phyloP scores from a whole-genome alignment of 2,329 filamentous ascomycete species.

The Metarhizium anisopliae region DNA sequence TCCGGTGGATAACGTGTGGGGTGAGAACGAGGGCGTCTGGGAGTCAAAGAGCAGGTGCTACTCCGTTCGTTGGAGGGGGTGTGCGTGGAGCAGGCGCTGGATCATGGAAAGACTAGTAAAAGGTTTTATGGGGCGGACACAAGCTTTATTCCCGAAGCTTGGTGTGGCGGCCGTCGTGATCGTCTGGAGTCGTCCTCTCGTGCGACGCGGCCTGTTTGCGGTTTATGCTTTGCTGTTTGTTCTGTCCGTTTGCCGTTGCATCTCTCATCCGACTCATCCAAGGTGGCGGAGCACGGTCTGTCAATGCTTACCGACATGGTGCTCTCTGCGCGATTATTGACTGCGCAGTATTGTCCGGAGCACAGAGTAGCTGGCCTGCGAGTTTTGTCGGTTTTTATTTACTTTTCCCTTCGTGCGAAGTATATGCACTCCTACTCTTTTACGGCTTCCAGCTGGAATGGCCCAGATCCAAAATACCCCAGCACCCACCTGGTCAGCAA shows the following conservation, averaged over 20 bases:
- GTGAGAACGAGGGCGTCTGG: not conserved
- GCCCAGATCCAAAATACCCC: too few relatives aligned
- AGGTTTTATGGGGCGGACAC: not conserved
- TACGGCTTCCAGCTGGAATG: too few relatives aligned
- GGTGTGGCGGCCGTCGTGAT: not conserved
- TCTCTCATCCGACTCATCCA: not conserved
- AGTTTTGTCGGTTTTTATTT: too few relatives aligned
- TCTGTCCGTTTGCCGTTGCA: not conserved
- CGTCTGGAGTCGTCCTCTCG: not conserved
- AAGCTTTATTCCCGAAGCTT: slow-evolving; percentile 6
- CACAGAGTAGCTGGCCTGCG: too few relatives aligned
- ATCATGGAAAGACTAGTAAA: too few relatives aligned
- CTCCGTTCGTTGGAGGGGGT: not conserved
- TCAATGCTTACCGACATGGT: not conserved
- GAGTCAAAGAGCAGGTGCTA: too few relatives aligned
- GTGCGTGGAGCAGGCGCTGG: not conserved
- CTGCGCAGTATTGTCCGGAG: not conserved
- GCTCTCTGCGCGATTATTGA: not conserved
- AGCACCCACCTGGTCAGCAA: too few relatives aligned
- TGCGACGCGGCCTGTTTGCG: not conserved
- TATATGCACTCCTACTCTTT: too few relatives aligned
- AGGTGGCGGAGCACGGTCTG: not conserved
- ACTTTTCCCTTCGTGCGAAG: too few relatives aligned
- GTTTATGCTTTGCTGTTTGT: not conserved
- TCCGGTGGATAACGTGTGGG: not conserved